Percentiles rank a stretch among this genome's conserved stretches.
Evolutionary conservation across 164 flowering plant species (phyloP).

Genomic region (Stephania japonica): DNA sequence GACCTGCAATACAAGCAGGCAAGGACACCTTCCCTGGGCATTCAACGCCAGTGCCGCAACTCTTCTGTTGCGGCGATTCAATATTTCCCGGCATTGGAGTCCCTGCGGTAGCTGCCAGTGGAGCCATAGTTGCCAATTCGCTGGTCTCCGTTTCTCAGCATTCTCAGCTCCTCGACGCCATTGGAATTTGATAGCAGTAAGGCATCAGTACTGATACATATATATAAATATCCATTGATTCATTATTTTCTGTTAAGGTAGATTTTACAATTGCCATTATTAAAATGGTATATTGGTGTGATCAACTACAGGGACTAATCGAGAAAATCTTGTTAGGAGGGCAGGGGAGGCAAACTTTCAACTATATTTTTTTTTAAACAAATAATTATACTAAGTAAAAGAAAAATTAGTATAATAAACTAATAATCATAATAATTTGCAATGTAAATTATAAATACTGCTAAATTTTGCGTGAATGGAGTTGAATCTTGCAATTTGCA

Average conservation of each 20-base stretch:
- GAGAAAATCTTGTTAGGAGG: no score
- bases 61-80: conserved; percentile 89
- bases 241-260: not conserved
- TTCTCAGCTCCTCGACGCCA: conserved; percentile 74
- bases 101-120: conserved; percentile 98
- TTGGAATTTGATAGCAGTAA: conserved; percentile 26
- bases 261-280: no score
- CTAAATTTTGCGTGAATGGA: no score
- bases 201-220: not conserved
- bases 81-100: conserved; percentile 97
- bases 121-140: conserved; percentile 94
- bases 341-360: no score
- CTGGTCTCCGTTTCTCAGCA: conserved; percentile 81
- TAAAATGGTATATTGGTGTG: no score
- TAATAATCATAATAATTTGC: no score
- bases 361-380: no score
- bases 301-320: no score
- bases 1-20: conserved; percentile 89
- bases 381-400: no score
- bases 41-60: conserved; percentile 73
- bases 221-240: not conserved
- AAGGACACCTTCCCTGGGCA: conserved; percentile 80
- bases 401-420: no score
- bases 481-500: no score
- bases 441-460: no score